Evolutionary conservation across 164 flowering plant genomes (phyloP).

Genomic region (Warburgia ugandensis): DNA sequence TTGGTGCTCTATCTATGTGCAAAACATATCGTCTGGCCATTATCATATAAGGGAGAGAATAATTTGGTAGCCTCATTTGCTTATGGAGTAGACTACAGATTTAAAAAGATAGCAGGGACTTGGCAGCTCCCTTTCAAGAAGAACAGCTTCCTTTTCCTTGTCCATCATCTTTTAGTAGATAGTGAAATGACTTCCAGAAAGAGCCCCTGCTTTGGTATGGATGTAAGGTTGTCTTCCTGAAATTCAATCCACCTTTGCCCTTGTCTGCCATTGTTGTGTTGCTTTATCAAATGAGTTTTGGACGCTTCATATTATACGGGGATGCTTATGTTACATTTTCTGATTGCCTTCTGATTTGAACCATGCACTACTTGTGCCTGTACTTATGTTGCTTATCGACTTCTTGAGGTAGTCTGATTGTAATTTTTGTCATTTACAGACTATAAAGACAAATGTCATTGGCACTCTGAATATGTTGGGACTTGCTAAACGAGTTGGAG

Average conservation of each 20-base stretch:
- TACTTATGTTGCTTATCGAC: background rate
- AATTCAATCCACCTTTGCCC: background rate
- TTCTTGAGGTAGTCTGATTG: background rate
- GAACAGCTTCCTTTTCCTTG: background rate
- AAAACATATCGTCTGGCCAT: too few species aligned
- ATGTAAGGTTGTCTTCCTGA: too few species aligned
- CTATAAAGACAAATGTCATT: constrained; percentile 93
- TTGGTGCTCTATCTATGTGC: background rate
- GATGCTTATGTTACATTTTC: too few species aligned
- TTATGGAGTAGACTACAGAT: background rate
- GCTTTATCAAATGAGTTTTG: too few species aligned
- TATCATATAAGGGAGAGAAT: too few species aligned
- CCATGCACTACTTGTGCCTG: too few species aligned
- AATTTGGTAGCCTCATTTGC: background rate
- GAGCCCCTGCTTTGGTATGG: too few species aligned
- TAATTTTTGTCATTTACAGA: constrained; percentile 31
- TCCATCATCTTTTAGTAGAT: too few species aligned
- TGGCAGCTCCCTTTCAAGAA: background rate
- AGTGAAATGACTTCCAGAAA: too few species aligned
- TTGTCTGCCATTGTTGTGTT: too few species aligned
- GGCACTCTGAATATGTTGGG: constrained; percentile 98
- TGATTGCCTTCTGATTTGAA: too few species aligned
- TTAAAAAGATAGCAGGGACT: background rate
- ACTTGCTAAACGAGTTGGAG: constrained; percentile 97
- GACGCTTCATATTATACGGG: too few species aligned